These are phyloP conservation scores for Hypoxylon crocopeplum DNA, from an alignment of 495 filamentous ascomycete genomes.

Conservation along the genomic window DNA sequence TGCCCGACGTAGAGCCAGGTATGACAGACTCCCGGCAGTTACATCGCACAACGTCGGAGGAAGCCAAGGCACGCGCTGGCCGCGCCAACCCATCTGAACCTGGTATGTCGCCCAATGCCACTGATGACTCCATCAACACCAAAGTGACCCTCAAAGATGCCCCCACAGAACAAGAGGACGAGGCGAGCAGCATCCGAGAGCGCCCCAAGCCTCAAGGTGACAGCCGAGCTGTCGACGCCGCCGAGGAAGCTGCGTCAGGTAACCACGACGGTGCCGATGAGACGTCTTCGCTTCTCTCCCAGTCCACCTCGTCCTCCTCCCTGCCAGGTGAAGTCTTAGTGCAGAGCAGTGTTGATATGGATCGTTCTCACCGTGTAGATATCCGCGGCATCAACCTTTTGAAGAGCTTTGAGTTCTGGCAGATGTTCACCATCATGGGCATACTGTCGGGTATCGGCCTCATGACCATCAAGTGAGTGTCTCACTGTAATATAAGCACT, in stretches of 20 bases:
- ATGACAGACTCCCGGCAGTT: slow-evolving; percentile 64
- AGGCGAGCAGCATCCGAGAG: slow-evolving; percentile 24
- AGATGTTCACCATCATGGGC: slow-evolving; percentile 83
- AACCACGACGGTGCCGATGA: slow-evolving; percentile 65
- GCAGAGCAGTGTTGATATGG: slow-evolving; percentile 62
- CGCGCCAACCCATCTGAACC: slow-evolving; percentile 59
- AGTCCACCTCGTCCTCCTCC: slow-evolving; percentile 49
- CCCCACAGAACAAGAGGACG: slow-evolving; percentile 28
- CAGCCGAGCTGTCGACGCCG: slow-evolving; percentile 46
- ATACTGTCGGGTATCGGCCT: slow-evolving; percentile 89
- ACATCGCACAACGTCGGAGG: slow-evolving; percentile 66
- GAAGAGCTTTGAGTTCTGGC: slow-evolving; percentile 83
- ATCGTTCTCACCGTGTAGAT: slow-evolving; percentile 76
- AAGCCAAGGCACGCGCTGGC: slow-evolving; percentile 52
- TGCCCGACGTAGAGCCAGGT: slow-evolving; percentile 59
- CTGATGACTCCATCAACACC: slow-evolving; percentile 39
- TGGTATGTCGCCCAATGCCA: slow-evolving; percentile 66
- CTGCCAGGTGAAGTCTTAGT: slow-evolving; percentile 55
- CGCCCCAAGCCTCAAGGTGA: slow-evolving; percentile 31
- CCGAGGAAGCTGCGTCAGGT: slow-evolving; percentile 40
- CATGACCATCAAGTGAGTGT: slow-evolving; percentile 97
- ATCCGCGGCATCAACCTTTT: slow-evolving; percentile 85
- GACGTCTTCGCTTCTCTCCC: slow-evolving; percentile 83
- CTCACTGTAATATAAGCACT: not conserved
- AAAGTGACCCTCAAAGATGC: slow-evolving; percentile 32